Percentiles rank a stretch among this genome's conserved stretches.
Conservation (phyloP, 2,329 filamentous ascomycete genomes). For the Calonectria hongkongensis region DNA sequence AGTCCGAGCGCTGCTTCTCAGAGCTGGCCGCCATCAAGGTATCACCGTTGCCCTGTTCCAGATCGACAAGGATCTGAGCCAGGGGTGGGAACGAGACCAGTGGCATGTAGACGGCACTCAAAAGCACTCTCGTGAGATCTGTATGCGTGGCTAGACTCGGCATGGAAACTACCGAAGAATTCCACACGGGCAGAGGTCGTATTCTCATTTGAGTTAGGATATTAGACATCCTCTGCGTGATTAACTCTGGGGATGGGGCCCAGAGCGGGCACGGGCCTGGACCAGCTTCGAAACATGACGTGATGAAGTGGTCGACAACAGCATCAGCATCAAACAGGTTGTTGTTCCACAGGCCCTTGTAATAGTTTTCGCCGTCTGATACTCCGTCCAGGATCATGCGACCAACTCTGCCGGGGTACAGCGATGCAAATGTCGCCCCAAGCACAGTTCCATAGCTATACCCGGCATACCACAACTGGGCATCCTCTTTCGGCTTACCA, state of each 20-base stretch:
- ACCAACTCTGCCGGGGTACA: constrained; percentile 52
- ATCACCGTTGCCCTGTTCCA: neutral
- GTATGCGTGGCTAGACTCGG: neutral
- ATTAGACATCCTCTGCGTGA: neutral
- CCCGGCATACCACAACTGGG: constrained; percentile 56
- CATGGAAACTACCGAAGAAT: neutral
- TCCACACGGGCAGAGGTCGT: constrained; percentile 5
- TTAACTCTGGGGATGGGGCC: neutral
- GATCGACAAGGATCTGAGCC: constrained; percentile 12
- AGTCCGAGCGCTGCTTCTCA: neutral
- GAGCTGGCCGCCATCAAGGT: constrained; percentile 1
- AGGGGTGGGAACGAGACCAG: neutral
- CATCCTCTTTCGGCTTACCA: constrained; percentile 47
- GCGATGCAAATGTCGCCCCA: constrained; percentile 58
- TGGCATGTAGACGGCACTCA: neutral
- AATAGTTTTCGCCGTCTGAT: constrained; percentile 50
- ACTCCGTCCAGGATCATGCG: constrained; percentile 53
- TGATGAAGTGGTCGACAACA: neutral
- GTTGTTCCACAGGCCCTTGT: constrained; percentile 25
- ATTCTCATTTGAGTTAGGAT: neutral
- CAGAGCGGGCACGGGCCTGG: neutral
- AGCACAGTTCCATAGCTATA: constrained; percentile 60
- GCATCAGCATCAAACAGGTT: constrained; percentile 1
- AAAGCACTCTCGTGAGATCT: neutral
- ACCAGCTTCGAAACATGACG: constrained; percentile 4